These are phyloP conservation scores for Botrytis hyacinthi DNA, from an alignment of 2,329 filamentous ascomycete species.

Conservation along the genomic window DNA sequence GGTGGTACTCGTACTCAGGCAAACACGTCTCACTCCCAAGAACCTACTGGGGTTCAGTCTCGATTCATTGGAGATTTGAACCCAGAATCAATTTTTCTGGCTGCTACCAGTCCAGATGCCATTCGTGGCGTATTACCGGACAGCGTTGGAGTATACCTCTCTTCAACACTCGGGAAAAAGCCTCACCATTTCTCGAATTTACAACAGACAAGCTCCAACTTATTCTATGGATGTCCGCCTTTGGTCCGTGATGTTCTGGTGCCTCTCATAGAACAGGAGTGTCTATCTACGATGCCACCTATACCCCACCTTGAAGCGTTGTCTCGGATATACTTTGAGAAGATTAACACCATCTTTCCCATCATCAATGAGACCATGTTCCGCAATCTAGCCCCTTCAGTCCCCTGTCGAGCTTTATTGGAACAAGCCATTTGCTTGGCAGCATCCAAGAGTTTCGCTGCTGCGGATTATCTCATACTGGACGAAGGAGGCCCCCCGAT, in stretches of 20 bases:
- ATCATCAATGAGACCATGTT: conserved; percentile 33
- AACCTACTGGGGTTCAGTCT: conserved; percentile 11
- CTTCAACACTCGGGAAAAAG: conserved; percentile 24
- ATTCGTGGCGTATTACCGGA: conserved; percentile 45
- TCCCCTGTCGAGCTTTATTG: conserved; percentile 43
- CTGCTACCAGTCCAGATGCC: conserved; percentile 47
- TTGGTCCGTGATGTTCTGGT: conserved; percentile 28
- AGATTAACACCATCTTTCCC: conserved; percentile 37
- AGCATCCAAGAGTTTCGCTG: conserved; percentile 50
- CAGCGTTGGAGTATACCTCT: conserved; percentile 57
- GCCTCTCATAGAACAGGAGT: conserved; percentile 33
- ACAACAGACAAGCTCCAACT: conserved; percentile 22
- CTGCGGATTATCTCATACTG: conserved; percentile 44
- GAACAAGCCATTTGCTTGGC: conserved; percentile 56
- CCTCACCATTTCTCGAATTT: neutral
- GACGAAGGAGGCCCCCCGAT: conserved; percentile 20
- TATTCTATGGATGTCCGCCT: conserved; percentile 28
- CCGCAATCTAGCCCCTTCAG: conserved; percentile 39
- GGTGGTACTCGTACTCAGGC: conserved; percentile 15
- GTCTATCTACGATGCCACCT: conserved; percentile 48
- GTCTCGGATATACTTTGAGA: conserved; percentile 41
- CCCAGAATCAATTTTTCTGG: conserved; percentile 58
- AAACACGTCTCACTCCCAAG: neutral
- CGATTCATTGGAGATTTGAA: conserved; percentile 60
- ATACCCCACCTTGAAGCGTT: conserved; percentile 48